phyloP scores from a whole-genome alignment of 2,329 filamentous ascomycete species.

The Ascochyta clinopodiicola region DNA sequence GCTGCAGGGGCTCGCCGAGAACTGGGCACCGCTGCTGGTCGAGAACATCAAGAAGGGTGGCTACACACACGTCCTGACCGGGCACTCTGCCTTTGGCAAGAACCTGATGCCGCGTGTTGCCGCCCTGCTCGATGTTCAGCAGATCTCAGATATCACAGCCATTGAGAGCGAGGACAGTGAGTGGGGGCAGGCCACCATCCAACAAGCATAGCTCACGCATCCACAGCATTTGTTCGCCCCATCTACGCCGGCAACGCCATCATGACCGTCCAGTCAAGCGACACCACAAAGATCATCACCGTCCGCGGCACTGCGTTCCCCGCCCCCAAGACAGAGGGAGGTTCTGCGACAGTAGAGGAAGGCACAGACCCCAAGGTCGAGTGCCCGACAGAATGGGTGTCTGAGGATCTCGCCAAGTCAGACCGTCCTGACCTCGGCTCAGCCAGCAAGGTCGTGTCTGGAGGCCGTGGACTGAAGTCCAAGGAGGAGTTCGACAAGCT shows the following conservation, averaged over 20 bases:
- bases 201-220: slow-evolving; percentile 3
- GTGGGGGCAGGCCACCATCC: slow-evolving; percentile 31
- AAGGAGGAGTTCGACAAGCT: slow-evolving; percentile 96
- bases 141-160: slow-evolving; percentile 87
- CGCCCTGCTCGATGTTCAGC: slow-evolving; percentile 88
- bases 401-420: slow-evolving; percentile 89
- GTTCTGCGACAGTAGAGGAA: slow-evolving; percentile 77
- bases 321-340: slow-evolving; percentile 72
- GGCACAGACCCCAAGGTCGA: slow-evolving; percentile 83
- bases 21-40: slow-evolving; percentile 87
- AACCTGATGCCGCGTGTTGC: slow-evolving; percentile 90
- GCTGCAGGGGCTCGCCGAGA: slow-evolving; percentile 79
- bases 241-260: slow-evolving; percentile 99
- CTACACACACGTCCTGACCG: slow-evolving; percentile 89
- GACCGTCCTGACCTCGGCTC: slow-evolving; percentile 92
- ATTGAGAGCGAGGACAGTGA: slow-evolving; percentile 86
- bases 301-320: slow-evolving; percentile 93
- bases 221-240: slow-evolving; percentile 81
- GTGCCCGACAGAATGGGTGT: slow-evolving; percentile 83
- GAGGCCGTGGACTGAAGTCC: slow-evolving; percentile 92
- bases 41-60: slow-evolving; percentile 97
- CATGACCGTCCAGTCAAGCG: slow-evolving; percentile 89
- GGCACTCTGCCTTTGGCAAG: slow-evolving; percentile 96
- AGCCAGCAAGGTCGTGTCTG: slow-evolving; percentile 88
- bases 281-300: slow-evolving; percentile 86